Base-by-base conservation (phyloP, 2,329 filamentous ascomycete genomes). In the Trichoderma sp. region DNA sequence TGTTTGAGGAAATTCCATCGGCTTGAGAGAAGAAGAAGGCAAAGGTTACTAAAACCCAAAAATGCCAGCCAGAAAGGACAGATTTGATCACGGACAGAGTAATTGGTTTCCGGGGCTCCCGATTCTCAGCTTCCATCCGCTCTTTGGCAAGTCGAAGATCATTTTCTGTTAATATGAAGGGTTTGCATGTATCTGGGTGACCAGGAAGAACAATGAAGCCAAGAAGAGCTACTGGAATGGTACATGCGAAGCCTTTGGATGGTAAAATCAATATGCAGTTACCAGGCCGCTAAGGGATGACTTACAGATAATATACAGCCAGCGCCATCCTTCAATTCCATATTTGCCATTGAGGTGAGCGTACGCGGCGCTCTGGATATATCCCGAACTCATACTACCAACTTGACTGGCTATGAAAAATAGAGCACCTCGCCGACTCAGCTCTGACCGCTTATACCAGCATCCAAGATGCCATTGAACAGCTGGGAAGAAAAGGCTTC, bases 361-460 rank as follows among this genome's bases (percentile, higher is more conserved):
- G 59, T 80, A 79, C 0, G 82, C 74, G 1, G 75, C 80, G 2
- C 78, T 76, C 70, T 81, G 79, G 8, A 83, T 73, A 66, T 82
- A 82, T 1, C 80, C 81, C 0, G 78, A 78, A 64, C 81, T 81
- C 79, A 82, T 81, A 19, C 75, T 78, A 7, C 81, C 80, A 1
- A 81, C 73, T 6, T 80, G 79, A 64, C 80, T 80, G 7, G 77
- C 78, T n/a, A 80, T 77, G 53, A 81, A 80, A 66, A 83, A 79
- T 45, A 82, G 76, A 32, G 80, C 76, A 71, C n/a, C 74, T 72
- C 37, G 77, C 73, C 29, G 76, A 71, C 58, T 78, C 71, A 82
- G 72, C 70, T 82, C 81, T 9, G 72, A 72, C 0, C 78, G 78
- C 4, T 75, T 80, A 68, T 82, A 83, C 80, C 80, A 83, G 67